Evolutionary conservation across 2,329 filamentous ascomycete genomes (phyloP), one percentile per base, ranked within the genome.

Genomic region (Colletotrichum sp.): DNA sequence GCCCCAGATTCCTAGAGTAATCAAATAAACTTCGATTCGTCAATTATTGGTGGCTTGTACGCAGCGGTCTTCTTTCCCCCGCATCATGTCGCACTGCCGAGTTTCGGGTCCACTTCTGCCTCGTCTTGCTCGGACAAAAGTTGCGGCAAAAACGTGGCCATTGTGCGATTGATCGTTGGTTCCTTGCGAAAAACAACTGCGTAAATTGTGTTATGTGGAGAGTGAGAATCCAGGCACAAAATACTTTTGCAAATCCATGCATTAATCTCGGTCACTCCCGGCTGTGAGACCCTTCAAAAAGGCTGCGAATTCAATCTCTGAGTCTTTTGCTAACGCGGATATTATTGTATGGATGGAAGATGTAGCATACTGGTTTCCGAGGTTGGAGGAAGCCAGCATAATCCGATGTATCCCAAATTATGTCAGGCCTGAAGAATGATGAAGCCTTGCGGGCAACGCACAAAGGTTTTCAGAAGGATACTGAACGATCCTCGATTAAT

Each of bases 401-500:
- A 48, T 43, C 1, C 9, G 3, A 48, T 6, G 1, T 12, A 1
- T 12, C 3, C 18, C 18, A 10, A 2, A 2, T 6, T 48, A 9
- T n/a, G 38, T 48, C 38, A 6, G 6, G 9, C 5, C 1, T n/a
- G 18, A 48, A n/a, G 10, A 48, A 12, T 10, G 18, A 6, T 12
- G 9, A 48, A 12, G 1, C 1, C 1, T 48, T 48, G 18, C 18
- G 38, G 18, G 38, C 18, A 43, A 43, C 36, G n/a, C 36, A n/a
- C 8, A 18, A 6, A 9, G 5, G 0, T n/a, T 5, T n/a, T 4
- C 4, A n/a, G 18, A 43, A n/a, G 0, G 18, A 12, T n/a, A 0
- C 18, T 12, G 18, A 0, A n/a, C 38, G 18, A 0, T 3, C 18
- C 2, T n/a, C 38, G 3, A n/a, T 48, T n/a, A 18, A n/a, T 12